Evolutionary conservation across 83 land plant species (phyloP).

Genomic region (Picea abies): DNA sequence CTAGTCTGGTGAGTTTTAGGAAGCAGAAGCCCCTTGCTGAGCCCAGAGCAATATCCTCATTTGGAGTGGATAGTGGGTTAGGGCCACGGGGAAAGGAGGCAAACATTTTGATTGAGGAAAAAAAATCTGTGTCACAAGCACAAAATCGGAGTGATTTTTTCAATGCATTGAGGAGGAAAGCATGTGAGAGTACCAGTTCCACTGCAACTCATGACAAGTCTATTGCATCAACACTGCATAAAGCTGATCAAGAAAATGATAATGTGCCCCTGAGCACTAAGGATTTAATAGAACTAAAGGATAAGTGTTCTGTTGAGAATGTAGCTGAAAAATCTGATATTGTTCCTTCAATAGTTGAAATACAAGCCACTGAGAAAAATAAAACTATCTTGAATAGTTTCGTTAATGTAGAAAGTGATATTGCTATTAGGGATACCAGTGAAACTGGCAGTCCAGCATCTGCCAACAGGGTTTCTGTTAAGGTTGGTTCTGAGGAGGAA

Average conservation of each 20-base stretch:
- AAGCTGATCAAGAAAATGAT: neutral
- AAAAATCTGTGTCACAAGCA: conserved; percentile 30
- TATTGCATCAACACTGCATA: neutral
- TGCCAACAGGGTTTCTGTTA: conserved; percentile 8
- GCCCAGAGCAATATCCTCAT: conserved; percentile 15
- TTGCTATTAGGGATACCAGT: neutral
- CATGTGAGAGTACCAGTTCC: neutral
- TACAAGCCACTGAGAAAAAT: neutral
- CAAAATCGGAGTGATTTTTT: conserved; percentile 55
- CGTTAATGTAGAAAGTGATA: neutral
- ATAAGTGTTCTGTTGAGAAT: neutral
- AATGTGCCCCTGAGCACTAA: neutral
- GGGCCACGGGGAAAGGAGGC: conserved; percentile 8
- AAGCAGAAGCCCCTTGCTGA: conserved; percentile 4
- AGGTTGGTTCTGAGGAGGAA: conserved; percentile 18
- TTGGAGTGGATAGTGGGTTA: conserved; percentile 1
- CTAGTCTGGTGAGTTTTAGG: neutral
- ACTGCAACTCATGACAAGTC: conserved; percentile 7
- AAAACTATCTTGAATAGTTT: neutral
- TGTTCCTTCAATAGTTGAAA: neutral
- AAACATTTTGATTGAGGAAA: conserved; percentile 18
- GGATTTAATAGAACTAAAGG: neutral
- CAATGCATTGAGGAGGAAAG: conserved; percentile 42
- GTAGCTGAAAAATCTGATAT: neutral
- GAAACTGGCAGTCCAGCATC: neutral